phyloP scores from a whole-genome alignment of 225 moss, liverwort and hornwort species.

The Pseudoscleropodium purum region DNA sequence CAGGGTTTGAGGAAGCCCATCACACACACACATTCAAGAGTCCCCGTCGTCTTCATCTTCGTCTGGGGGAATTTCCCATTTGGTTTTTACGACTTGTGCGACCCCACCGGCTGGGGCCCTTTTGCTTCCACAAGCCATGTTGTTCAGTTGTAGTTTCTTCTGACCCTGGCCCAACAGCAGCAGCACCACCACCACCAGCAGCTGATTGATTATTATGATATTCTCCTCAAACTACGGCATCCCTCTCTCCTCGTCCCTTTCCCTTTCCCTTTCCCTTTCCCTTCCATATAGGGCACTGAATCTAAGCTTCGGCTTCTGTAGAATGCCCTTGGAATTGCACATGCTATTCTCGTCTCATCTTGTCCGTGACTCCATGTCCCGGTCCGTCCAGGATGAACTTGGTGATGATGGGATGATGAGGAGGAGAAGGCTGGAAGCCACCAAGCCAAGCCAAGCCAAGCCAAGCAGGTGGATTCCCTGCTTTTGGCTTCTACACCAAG shows the following conservation, averaged over 20 bases:
- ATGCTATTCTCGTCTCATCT: background rate
- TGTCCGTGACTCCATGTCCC: background rate
- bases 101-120: no score
- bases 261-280: background rate
- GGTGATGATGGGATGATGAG: constrained; percentile 9
- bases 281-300: background rate
- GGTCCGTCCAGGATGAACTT: background rate
- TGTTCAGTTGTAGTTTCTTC: no score
- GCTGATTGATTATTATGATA: background rate
- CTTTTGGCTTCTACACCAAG: background rate
- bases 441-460: no score
- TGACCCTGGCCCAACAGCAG: no score
- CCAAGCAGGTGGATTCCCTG: background rate
- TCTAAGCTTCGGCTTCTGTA: background rate
- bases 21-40: no score
- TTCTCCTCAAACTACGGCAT: background rate
- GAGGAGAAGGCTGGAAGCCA: no score
- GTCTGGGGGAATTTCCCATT: no score
- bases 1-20: no score
- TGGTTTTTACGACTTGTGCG: no score
- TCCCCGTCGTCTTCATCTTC: no score
- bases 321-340: background rate
- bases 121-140: no score
- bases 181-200: no score
- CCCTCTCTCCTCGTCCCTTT: background rate